Percentiles rank a stretch among this genome's conserved stretches.
phyloP scores from a whole-genome alignment of 495 filamentous ascomycete genomes.

The Lophiostoma macrostomum region DNA sequence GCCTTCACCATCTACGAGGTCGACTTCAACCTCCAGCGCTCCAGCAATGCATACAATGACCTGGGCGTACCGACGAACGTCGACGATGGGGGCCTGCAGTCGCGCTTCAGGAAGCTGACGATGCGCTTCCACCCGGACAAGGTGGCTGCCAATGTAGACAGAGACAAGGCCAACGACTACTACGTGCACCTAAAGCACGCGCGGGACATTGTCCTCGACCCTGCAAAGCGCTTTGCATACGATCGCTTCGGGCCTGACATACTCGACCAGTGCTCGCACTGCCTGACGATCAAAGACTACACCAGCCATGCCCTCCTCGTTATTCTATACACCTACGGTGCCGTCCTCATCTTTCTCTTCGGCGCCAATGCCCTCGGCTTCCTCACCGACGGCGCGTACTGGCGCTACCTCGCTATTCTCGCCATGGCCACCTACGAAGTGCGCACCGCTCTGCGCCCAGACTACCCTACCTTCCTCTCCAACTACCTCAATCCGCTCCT shows the following conservation, averaged over 20 bases:
- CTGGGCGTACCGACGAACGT: constrained; percentile 65
- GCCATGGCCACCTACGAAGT: constrained; percentile 70
- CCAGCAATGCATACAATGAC: constrained; percentile 72
- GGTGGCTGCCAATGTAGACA: constrained; percentile 43
- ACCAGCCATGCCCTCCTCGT: constrained; percentile 60
- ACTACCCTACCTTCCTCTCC: constrained; percentile 53
- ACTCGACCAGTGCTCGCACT: constrained; percentile 62
- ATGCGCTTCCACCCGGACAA: constrained; percentile 91
- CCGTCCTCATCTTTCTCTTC: constrained; percentile 59
- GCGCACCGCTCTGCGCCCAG: constrained; percentile 66
- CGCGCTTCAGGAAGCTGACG: constrained; percentile 80
- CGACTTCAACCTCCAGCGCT: constrained; percentile 69
- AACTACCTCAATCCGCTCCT: constrained; percentile 63
- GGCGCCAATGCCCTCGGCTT: constrained; percentile 65
- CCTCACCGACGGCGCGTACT: constrained; percentile 79
- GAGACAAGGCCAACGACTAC: constrained; percentile 52
- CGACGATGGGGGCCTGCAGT: constrained; percentile 73
- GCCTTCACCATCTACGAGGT: constrained; percentile 92
- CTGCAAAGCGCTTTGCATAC: constrained; percentile 83
- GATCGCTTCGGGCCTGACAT: constrained; percentile 81
- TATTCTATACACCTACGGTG: constrained; percentile 62
- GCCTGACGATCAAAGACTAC: constrained; percentile 70
- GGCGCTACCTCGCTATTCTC: constrained; percentile 79
- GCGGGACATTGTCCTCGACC: constrained; percentile 77
- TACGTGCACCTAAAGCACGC: constrained; percentile 81